Base-by-base conservation (phyloP, 108 stramenopile species). In the Cyclotella baltica region DNA sequence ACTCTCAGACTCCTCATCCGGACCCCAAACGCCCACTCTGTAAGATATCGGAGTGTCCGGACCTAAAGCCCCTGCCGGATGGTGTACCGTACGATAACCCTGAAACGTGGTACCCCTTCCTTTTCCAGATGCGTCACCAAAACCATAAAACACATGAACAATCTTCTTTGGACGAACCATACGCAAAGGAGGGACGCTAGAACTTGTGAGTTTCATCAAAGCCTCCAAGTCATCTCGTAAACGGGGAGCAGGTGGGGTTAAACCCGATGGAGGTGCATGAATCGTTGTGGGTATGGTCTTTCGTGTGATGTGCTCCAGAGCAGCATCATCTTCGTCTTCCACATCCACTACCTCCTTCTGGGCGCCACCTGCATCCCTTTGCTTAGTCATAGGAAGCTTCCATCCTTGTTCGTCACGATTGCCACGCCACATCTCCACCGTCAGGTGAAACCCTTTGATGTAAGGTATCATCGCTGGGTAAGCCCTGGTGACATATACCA, bases 371-470 rank as follows among this genome's bases (percentile, higher is more conserved):
- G 0, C 2, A 23, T 29, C 35, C 43, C 25, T 36, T 11, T 1
- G 27, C 13, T 3, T 29, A 40, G 48, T 25, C 19, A 25, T 38
- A 0, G 23, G 58, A 61, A 74, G 35, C 50, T 66, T 74, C 75
- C 75, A 70, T 2, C 75, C 55, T 27, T 67, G 53, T 6, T 13
- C 35, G 43, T 76, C 68, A 4, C 75, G 29, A 6, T 46, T 46
- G 1, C 38, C 63, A 0, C 34, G 33, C 71, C 78, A 79, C 37
- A 58, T 36, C 13, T 73, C 73, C 0, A 47, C 0, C 15, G 63
- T 51, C 3, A 73, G 25, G 19, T 73, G 73, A 38, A 73, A 73
- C 0, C 73, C 73, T 30, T n/a, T n/a, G n/a, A n/a, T n/a, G n/a
- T 38, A 72, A 0, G 71, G 71, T 5, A 6, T 31, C 71, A 72